Evolutionary conservation across 306 rosid genomes (phyloP).

Genomic region (Begonia fuchsioides): DNA sequence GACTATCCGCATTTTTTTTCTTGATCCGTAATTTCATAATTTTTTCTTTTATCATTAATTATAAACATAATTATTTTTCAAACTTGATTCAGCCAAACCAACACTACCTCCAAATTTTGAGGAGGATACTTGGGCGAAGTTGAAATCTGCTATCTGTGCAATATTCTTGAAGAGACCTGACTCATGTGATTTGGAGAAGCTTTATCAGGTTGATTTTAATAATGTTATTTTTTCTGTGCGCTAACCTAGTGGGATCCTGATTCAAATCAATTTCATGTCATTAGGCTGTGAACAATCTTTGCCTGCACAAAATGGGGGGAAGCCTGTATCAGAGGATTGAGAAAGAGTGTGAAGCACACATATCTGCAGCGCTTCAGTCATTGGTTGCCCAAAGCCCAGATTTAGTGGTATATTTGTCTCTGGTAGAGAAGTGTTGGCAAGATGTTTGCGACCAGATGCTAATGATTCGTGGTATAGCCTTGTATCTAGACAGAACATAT

Average conservation of each 20-base stretch:
- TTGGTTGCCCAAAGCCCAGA: slow-evolving; percentile 98
- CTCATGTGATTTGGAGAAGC: slow-evolving; percentile 74
- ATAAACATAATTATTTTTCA: too few species aligned
- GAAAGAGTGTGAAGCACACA: slow-evolving; percentile 83
- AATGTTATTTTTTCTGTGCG: slow-evolving; percentile 5
- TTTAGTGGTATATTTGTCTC: slow-evolving; percentile 75
- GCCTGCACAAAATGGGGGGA: slow-evolving; percentile 88
- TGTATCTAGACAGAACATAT: slow-evolving; percentile 89
- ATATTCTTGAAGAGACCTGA: slow-evolving; percentile 76
- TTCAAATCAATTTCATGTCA: neutral
- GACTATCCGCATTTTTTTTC: too few species aligned
- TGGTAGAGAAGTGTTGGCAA: slow-evolving; percentile 95
- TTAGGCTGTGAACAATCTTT: slow-evolving; percentile 85
- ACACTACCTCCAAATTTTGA: slow-evolving; percentile 69
- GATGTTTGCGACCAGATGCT: slow-evolving; percentile 90
- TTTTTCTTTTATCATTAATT: slow-evolving; percentile 2
- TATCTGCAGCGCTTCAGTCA: slow-evolving; percentile 70
- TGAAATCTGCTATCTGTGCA: slow-evolving; percentile 86
- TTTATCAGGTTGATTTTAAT: slow-evolving; percentile 80
- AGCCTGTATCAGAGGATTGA: slow-evolving; percentile 89
- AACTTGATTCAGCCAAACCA: slow-evolving; percentile 51
- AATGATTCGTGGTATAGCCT: slow-evolving; percentile 94
- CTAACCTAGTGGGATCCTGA: neutral
- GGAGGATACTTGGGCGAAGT: slow-evolving; percentile 88
- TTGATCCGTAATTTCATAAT: too few species aligned